Evolutionary conservation across 2,329 filamentous ascomycete genomes (phyloP), one percentile per base, ranked within the genome.

Genomic region (Botrytis tulipae): DNA sequence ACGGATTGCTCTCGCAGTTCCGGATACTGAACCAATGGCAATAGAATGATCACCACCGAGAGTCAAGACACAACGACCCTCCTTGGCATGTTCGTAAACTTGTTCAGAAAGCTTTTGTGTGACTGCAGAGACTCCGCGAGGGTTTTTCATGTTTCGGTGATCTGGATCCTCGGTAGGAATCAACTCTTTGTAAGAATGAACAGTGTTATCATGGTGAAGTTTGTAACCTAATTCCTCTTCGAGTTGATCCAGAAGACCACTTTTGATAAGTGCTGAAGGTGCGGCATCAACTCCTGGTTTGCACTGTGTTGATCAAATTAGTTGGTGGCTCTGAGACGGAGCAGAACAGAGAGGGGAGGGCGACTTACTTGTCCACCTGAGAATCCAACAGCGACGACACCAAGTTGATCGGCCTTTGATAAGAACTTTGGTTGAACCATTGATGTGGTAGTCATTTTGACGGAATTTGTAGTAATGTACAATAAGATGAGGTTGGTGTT

Each of bases 31-130:
- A 76, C 96, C 96, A 79, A 99, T 97, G 76, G 96, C 96, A 81
- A 99, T 97, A 76, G 91, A 94, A 86, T 99, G 96, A 84, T 99
- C 96, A 71, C 96, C 96, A 73, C 96, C 96, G 16, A 99, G 90
- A 0, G 96, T 99, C 73, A 99, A 87, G 1, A 97, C 94, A 82
- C 97, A 90, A 75, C 95, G 91, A 48, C 96, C 96, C 77, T 92
- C 86, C 77, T 87, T 88, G 66, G 95, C 94, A 81, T 98, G 94
- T 76, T 89, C 86, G 86, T 98, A 98, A 69, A 97, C 93, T 84
- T 98, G 93, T 73, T 91, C 85, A 82, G 90, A 91, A 76, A 99
- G 91, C 79, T 89, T 87, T 80, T 91, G 84, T 3, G 94, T 98
- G 66, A 97, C 95, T 73, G 93, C 91, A 77, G 92, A 95, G 76